Evolutionary conservation across 495 filamentous ascomycete species (phyloP), one percentile per base, ranked within the genome.

Genomic region (Parmelia sp.): DNA sequence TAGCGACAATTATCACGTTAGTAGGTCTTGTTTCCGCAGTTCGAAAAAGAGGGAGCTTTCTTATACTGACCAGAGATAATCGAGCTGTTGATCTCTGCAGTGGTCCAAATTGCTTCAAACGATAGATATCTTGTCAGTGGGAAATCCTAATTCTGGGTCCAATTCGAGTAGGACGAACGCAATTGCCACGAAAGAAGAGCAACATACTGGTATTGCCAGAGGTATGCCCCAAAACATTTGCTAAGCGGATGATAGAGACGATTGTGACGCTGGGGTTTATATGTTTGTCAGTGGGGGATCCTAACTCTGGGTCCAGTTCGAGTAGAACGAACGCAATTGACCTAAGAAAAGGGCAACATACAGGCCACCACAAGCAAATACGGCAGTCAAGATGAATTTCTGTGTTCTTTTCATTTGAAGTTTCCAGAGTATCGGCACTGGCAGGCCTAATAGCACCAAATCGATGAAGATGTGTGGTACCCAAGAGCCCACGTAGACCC

Each of bases 351-450:
- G 33, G 11, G 39, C 44, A 19, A 65, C 63, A 31, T 45, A 68
- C 66, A 68, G 63, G 42, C 37, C 27, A n/a, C 66, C 66, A 10
- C 58, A 35, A n/a, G 64, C 49, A 36, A 68, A 66, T 10, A 62
- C 51, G 27, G 42, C 45, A 11, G 36, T 56, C 45, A 75, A 59
- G 21, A 64, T 65, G 27, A 68, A 23, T 57, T 74, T 74, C 57
- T 73, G 75, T 59, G 67, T 67, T 60, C 65, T 47, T 63, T 68
- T 71, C 66, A 74, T 65, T 65, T 74, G 72, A 65, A 73, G 69
- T 60, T 70, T 65, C 76, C 75, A 74, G 35, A 78, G 68, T 56
- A 76, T 67, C 31, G 74, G 79, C 67, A 83, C 70, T 23, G 76
- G 79, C 67, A 77, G 65, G 15, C 70, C 57, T 29, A 76, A 68